Conservation (phyloP, 2,329 filamentous ascomycete genomes). For the Pezicula rhizophila region DNA sequence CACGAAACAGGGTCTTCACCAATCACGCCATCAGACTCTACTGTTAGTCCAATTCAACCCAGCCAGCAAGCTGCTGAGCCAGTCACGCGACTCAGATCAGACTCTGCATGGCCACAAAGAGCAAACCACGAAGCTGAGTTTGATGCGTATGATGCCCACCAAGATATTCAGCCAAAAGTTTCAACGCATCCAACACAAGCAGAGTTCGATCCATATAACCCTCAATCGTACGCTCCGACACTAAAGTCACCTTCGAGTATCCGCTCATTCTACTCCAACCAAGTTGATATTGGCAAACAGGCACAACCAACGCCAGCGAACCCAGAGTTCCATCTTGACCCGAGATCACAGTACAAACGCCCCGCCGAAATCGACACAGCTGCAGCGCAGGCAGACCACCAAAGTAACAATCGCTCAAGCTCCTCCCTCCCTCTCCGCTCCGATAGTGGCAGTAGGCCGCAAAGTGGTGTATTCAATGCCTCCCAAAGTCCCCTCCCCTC, state of each 20-base stretch:
- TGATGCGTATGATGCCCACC: slow-evolving; percentile 3
- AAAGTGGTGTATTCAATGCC: background rate
- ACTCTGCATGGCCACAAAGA: slow-evolving; percentile 1
- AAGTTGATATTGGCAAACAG: slow-evolving; percentile 2
- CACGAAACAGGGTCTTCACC: slow-evolving; percentile 9
- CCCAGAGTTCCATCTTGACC: background rate
- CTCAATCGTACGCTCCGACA: slow-evolving; percentile 9
- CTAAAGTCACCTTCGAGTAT: slow-evolving; percentile 5
- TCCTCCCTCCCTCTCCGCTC: background rate
- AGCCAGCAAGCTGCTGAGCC: slow-evolving; percentile 4
- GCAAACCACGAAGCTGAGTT: background rate
- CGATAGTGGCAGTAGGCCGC: background rate
- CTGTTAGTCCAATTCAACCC: slow-evolving; percentile 9
- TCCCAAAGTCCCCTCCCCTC: background rate
- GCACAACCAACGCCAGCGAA: background rate
- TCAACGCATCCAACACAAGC: slow-evolving; percentile 7
- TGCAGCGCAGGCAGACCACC: background rate
- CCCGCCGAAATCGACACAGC: too few relatives aligned
- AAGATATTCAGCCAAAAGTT: slow-evolving; percentile 8
- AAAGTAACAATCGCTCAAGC: background rate
- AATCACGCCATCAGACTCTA: slow-evolving; percentile 13
- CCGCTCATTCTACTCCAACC: slow-evolving; percentile 7
- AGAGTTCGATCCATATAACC: slow-evolving; percentile 16
- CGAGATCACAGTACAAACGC: background rate
- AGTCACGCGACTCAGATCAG: slow-evolving; percentile 11